Evolutionary conservation across 208 protist genomes (phyloP).

Genomic region (Crithidia sp.): DNA sequence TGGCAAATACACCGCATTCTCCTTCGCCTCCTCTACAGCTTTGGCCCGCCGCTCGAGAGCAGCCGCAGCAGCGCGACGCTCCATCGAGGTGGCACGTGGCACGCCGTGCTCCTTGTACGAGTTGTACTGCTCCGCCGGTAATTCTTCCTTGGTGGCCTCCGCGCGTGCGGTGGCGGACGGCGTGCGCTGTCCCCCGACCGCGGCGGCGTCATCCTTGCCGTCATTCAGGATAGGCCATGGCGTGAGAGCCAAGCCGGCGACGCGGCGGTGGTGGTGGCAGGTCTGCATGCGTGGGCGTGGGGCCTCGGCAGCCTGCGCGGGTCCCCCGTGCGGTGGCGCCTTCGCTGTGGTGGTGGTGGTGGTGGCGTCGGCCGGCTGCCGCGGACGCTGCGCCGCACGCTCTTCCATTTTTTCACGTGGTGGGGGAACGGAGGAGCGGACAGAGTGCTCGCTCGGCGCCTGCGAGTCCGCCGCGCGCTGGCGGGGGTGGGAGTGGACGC

Average conservation of each 20-base stretch:
- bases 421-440: not conserved
- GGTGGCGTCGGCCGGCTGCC: slow-evolving; percentile 1
- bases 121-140: slow-evolving; percentile 26
- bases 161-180: slow-evolving; percentile 18
- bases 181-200: not conserved
- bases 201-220: not conserved
- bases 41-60: slow-evolving; percentile 10
- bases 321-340: no score
- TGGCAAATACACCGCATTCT: not conserved
- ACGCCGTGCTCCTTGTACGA: slow-evolving; percentile 15
- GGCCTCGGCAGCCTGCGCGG: no score
- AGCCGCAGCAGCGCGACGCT: slow-evolving; percentile 22
- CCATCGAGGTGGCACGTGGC: slow-evolving; percentile 12
- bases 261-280: slow-evolving; percentile 10
- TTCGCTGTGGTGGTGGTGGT: not conserved
- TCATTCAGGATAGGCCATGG: slow-evolving; percentile 19
- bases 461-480: not conserved
- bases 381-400: no score
- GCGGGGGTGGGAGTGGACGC: slow-evolving; percentile 1
- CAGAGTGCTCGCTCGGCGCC: not conserved
- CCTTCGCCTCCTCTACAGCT: not conserved
- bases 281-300: slow-evolving; percentile 4
- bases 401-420: not conserved
- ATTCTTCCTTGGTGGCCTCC: slow-evolving; percentile 14
- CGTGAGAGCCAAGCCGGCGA: slow-evolving; percentile 2